These are phyloP conservation scores for Talaromyces sp. DNA, from an alignment of 2,329 filamentous ascomycete species.

Conservation along the genomic window DNA sequence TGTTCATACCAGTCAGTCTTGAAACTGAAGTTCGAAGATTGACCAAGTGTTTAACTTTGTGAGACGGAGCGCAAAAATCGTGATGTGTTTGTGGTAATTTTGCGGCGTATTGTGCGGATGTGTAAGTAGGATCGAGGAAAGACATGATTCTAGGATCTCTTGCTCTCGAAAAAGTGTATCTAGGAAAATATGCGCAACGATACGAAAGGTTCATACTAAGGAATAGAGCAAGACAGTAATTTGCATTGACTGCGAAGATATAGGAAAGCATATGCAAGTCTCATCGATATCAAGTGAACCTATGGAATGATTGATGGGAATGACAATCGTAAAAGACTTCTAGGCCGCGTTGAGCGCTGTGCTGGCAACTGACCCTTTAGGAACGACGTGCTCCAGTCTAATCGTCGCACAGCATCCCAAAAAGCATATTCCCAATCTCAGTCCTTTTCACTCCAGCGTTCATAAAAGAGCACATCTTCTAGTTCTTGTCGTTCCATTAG, in stretches of 20 bases:
- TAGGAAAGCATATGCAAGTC: background rate
- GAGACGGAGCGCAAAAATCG: background rate
- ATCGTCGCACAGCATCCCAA: background rate
- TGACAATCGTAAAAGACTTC: background rate
- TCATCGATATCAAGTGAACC: background rate
- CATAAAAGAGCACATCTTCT: background rate
- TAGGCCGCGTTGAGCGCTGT: background rate
- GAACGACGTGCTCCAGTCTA: background rate
- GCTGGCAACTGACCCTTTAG: background rate
- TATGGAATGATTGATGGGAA: background rate
- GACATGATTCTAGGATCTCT: too few species aligned
- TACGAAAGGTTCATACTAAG: too few species aligned
- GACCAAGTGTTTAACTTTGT: background rate
- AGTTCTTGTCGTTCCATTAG: background rate
- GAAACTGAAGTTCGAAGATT: too few species aligned
- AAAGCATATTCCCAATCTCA: conserved; percentile 7
- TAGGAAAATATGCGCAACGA: background rate
- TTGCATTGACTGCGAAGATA: too few species aligned
- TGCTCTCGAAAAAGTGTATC: background rate
- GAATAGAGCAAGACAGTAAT: too few species aligned
- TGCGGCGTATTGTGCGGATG: background rate
- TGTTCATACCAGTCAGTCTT: too few species aligned
- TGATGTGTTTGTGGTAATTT: background rate
- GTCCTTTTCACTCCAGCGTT: background rate
- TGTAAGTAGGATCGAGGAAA: background rate